Base-by-base conservation (phyloP, 306 rosid species). In the Malus asiatica region DNA sequence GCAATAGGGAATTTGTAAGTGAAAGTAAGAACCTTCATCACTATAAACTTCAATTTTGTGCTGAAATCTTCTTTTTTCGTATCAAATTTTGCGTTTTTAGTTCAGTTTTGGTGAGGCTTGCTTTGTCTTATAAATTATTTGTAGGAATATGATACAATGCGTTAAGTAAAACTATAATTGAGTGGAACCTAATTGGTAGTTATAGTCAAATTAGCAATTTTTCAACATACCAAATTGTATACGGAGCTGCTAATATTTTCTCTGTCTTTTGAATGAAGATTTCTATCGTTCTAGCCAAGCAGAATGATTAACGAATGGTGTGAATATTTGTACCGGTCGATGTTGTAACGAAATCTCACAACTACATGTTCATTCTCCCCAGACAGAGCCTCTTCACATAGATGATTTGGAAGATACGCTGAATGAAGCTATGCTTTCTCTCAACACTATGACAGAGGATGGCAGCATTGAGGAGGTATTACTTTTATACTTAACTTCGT, bases 401-500 rank as follows among this genome's bases (percentile, higher is more conserved):
- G 93, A 91, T 84, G 98, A 89, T 79, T 81, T 91, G 57, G 97
- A 93, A 79, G 61, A 42, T 13, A 82, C 83, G 73, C 86, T 91
- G 7, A 75, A 78, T 20, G 86, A 88, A 68, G 88, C 79, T 9
- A 59, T 82, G 85, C 67, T 81, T 60, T 79, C 91, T 60, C 82
- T 93, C 77, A 87, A 80, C 74, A 67, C 90, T 16, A 71, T 59
- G 81, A 85, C 81, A 42, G 91, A 91, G 0, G 97, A 91, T 74
- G 93, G 96, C 45, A 89, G 93, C 76, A 11, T 84, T 60, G 92
- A 89, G 74, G 93, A 93, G 96, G 98, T 78, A 75, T 46, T 15
- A 19, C 18, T 46, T 46, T 46, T 15, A 15, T 4, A 15, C 53
- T 46, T 4, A 46, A 13, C 52, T 46, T 46, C 2, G 19, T 46